A percentile compares a stretch with the other conserved stretches of the same genome.
Conservation (phyloP, 768 basidiomycete species). For the Boletus sp. region DNA sequence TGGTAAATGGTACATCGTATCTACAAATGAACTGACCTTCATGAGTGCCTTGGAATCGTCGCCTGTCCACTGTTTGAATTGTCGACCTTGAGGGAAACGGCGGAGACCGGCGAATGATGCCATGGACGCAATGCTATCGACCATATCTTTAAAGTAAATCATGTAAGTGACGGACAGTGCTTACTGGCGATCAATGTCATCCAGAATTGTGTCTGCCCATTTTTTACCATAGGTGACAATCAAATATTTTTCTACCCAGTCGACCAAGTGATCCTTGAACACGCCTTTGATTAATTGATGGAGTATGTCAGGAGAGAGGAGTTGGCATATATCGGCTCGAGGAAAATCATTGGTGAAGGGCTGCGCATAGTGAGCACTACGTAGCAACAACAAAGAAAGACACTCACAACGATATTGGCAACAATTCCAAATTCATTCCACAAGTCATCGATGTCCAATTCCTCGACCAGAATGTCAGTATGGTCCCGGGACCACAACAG, state of each 20-base stretch:
- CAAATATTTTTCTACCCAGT: not conserved
- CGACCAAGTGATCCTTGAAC: not conserved
- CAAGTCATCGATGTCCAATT: not conserved
- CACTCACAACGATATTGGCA: not conserved
- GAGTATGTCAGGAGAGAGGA: not conserved
- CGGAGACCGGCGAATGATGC: not conserved
- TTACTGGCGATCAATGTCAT: not conserved
- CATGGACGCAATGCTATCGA: not conserved
- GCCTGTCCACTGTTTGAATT: not conserved
- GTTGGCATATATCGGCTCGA: not conserved
- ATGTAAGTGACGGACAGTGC: not conserved
- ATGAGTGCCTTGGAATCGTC: not conserved
- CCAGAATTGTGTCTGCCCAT: not conserved
- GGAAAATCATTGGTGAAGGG: not conserved
- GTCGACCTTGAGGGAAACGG: not conserved
- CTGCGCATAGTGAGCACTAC: not conserved
- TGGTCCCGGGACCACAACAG: not conserved
- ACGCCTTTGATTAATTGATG: not conserved
- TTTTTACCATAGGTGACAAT: not conserved
- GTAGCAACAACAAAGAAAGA: not conserved
- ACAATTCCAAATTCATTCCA: not conserved
- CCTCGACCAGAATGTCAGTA: not conserved
- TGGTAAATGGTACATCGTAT: too few species aligned
- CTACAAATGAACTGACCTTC: not conserved
- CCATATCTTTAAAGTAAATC: not conserved